Conservation (phyloP, 257 asterid genomes). For the Linderniella brevidens region DNA sequence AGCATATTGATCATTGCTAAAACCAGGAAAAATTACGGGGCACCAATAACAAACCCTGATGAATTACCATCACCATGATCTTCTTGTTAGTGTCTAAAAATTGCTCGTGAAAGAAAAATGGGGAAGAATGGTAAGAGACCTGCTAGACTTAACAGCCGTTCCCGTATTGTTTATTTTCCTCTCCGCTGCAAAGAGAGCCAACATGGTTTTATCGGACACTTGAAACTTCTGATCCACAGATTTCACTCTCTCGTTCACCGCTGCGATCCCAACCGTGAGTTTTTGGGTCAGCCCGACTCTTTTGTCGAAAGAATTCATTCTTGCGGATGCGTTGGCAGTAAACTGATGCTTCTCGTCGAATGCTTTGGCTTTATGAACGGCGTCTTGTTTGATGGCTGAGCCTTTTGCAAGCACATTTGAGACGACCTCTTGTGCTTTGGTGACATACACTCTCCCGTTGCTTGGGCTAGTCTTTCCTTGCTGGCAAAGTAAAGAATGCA, state of each 20-base stretch:
- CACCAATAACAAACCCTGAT: too few relatives aligned
- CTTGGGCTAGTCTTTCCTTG: too few relatives aligned
- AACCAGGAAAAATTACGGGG: too few relatives aligned
- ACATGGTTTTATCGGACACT: conserved; percentile 92
- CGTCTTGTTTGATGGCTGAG: conserved; percentile 81
- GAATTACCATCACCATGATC: too few relatives aligned
- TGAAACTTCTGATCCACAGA: conserved; percentile 89
- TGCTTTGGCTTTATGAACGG: conserved; percentile 86
- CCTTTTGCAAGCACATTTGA: conserved; percentile 85
- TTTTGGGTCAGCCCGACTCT: conserved; percentile 80
- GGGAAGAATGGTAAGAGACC: conserved; percentile 22
- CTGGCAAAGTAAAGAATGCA: conserved; percentile 29
- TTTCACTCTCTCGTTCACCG: conserved; percentile 80
- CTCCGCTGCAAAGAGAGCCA: conserved; percentile 89
- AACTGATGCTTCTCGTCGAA: conserved; percentile 82
- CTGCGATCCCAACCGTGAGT: conserved; percentile 71
- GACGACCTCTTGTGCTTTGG: conserved; percentile 85
- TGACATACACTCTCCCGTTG: conserved; percentile 40
- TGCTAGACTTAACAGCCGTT: conserved; percentile 96
- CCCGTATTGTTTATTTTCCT: conserved; percentile 86
- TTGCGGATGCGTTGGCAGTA: conserved; percentile 90
- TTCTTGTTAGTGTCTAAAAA: too few relatives aligned
- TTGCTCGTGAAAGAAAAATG: not conserved
- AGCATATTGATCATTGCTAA: too few relatives aligned
- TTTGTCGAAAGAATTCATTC: conserved; percentile 63